Evolutionary conservation across 2,329 filamentous ascomycete species (phyloP), one percentile per base, ranked within the genome.

Genomic region (Botryosphaeria agaves): DNA sequence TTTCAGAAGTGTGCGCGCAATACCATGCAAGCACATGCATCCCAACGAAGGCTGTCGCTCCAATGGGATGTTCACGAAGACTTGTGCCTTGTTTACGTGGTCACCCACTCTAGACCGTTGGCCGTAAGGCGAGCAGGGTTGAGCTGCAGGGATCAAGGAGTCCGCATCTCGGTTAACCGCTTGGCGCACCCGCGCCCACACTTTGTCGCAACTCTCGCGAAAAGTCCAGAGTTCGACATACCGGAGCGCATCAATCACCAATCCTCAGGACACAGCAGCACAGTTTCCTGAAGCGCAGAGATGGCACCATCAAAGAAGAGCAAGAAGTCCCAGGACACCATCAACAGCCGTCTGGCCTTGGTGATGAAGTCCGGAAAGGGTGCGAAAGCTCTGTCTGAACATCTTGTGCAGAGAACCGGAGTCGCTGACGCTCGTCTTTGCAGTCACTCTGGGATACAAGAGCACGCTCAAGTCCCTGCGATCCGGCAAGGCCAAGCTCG

Each of bases 401-500:
- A 9, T 14, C 11, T 14, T 5, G 26, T 5, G 14, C 11, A 27
- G 26, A 27, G 15, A 14, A 27, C n/a, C 9, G 15, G 14, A 27
- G 20, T 12, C 16, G 26, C 12, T 27, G 5, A 14, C 9, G 39
- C 28, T 32, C 23, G 16, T n/a, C 31, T 25, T 32, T 36, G 39
- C 46, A 53, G 83, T 93, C 68, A 84, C 73, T 42, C 72, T 92
- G 44, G 84, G 84, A 52, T 87, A 87, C 72, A 85, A 87, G 66
- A 80, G 74, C 41, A 87, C 71, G 55, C 70, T 89, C 56, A 92
- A 95, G 79, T 69, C 69, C 47, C 79, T 95, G 49, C 81, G 87
- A 53, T 79, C 76, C 47, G 85, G 87, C 63, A 95, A 94, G 77
- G 89, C 89, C 61, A 95, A 95, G 80, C 76, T 94, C 46, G 82